Conservation (phyloP, 2,329 filamentous ascomycete species). For the Trichoderma sp. region DNA sequence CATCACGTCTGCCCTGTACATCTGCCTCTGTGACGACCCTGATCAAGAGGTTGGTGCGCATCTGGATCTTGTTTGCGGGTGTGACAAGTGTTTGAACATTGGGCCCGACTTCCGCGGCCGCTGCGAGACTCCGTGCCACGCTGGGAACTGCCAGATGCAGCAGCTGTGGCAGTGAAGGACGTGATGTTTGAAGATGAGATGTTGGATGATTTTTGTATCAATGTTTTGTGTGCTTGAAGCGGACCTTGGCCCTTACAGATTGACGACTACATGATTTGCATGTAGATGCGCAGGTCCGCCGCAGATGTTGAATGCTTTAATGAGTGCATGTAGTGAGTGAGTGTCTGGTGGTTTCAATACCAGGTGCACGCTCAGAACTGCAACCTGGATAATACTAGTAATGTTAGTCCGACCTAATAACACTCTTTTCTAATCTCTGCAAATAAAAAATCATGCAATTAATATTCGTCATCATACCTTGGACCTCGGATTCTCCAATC, state of each 20-base stretch:
- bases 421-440: background rate
- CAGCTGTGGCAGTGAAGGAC: background rate
- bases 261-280: background rate
- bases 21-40: conserved; percentile 37
- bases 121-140: conserved; percentile 37
- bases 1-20: conserved; percentile 35
- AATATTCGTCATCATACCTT: background rate
- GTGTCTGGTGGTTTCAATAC: too few species aligned
- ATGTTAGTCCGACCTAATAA: background rate
- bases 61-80: conserved; percentile 40
- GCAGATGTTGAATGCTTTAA: background rate
- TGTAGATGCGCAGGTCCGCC: background rate
- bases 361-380: too few species aligned
- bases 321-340: background rate
- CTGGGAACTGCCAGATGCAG: conserved; percentile 22
- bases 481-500: background rate
- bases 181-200: background rate
- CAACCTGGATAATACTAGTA: background rate
- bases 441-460: background rate
- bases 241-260: background rate
- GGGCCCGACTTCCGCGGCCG: conserved; percentile 40
- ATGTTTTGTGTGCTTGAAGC: background rate
- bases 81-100: conserved; percentile 39
- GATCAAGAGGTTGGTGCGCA: conserved; percentile 34
- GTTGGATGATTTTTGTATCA: background rate